Evolutionary conservation across 768 basidiomycete species (phyloP), one percentile per base, ranked within the genome.

Genomic region (Pleurotus cornucopiae): DNA sequence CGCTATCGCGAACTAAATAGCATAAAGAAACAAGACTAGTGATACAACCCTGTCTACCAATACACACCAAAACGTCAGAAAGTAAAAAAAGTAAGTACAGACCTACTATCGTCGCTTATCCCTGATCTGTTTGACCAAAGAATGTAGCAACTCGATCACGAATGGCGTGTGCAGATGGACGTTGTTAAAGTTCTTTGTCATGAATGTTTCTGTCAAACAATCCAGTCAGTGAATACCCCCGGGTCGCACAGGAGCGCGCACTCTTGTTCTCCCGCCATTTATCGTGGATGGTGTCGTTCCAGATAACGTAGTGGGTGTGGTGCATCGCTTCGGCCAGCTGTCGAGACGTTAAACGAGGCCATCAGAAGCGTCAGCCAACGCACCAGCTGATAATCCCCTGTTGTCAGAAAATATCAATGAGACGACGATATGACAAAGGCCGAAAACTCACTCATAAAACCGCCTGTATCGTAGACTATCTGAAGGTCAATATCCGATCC

Each of bases 301-400:
- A 55, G 23, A 55, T 46, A 16, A 55, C 54, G 38, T 55, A 39
- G 54, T 55, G 54, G 7, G 41, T 46, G 37, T 55, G 54, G 23
- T 46, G 41, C 54, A 55, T 55, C 13, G 54, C 54, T 46, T 55
- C 54, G 13, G 54, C 41, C 2, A 55, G 18, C 54, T 55, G 23
- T 25, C 5, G 23, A 25, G 23, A 25, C 23, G 23, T 25, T 6
- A 40, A 14, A 46, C 14, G 25, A 25, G 23, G 14, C 6, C 7
- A 47, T 13, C 25, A 48, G 16, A 13, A n/a, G 11, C 7, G 18
- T 6, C 23, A 48, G 21, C 12, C 5, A 46, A 30, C 45, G 14
- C 16, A 55, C 54, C 13, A 55, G 54, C 21, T 55, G 43, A 37
- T 55, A 55, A 46, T 55, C 54, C 6, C 54, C 54, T 55, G 26